These are phyloP conservation scores for Geranium rotundifolium DNA, from an alignment of 345 rosid species.

Conservation along the genomic window DNA sequence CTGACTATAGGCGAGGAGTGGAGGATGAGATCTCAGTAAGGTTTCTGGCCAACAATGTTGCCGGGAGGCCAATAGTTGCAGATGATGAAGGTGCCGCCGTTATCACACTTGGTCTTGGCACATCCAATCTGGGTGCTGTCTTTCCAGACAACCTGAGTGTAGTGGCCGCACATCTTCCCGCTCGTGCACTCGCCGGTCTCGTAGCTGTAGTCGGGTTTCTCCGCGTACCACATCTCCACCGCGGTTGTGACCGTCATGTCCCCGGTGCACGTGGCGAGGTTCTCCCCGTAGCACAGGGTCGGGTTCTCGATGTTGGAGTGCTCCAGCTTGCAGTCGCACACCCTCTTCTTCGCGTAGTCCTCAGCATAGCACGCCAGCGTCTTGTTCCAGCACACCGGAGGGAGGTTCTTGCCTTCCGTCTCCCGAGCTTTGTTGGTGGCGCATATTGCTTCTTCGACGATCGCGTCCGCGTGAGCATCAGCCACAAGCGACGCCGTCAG, in stretches of 20 bases:
- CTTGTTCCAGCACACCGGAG: constrained; percentile 35
- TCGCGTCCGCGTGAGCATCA: no score
- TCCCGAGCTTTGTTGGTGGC: no score
- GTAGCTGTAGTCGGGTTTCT: constrained; percentile 35
- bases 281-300: constrained; percentile 40
- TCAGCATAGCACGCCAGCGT: constrained; percentile 32
- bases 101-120: constrained; percentile 43
- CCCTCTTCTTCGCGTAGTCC: constrained; percentile 23
- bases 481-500: no score
- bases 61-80: constrained; percentile 65
- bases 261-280: constrained; percentile 35
- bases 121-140: constrained; percentile 43
- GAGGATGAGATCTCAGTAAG: constrained; percentile 9
- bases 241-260: constrained; percentile 26
- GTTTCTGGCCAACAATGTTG: constrained; percentile 35
- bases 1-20: no score
- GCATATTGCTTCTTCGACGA: no score
- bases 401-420: neutral
- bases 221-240: constrained; percentile 42
- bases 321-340: constrained; percentile 28
- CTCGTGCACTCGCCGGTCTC: constrained; percentile 33
- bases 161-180: constrained; percentile 46
- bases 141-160: constrained; percentile 71
- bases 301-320: constrained; percentile 31
- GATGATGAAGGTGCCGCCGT: constrained; percentile 33